These are phyloP conservation scores for Cladobotryum mycophilum DNA, from an alignment of 2,329 filamentous ascomycete genomes.

Conservation along the genomic window DNA sequence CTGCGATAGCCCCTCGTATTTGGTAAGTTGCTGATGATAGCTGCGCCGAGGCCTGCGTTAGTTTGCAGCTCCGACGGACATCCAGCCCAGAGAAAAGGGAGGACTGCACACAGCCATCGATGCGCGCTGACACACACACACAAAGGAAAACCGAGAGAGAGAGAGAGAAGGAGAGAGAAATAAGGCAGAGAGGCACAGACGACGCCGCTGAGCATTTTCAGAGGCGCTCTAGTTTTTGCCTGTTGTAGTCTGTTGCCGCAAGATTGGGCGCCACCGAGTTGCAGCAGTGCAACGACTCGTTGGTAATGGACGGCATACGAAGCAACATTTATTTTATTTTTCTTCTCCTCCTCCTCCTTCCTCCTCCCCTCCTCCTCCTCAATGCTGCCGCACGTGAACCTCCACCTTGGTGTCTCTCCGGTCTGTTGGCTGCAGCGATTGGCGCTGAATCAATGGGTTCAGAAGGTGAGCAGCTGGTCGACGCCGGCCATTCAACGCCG, in stretches of 20 bases:
- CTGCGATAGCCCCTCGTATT: background rate
- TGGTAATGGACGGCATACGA: background rate
- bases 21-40: background rate
- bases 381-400: too few relatives aligned
- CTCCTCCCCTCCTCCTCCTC: too few relatives aligned
- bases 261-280: background rate
- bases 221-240: background rate
- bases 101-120: too few relatives aligned
- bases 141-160: too few relatives aligned
- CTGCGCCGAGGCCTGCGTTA: too few relatives aligned
- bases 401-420: too few relatives aligned
- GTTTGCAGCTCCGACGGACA: background rate
- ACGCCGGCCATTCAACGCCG: background rate
- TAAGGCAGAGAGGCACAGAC: too few relatives aligned
- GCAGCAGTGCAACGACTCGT: too few relatives aligned
- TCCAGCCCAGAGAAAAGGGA: background rate
- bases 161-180: too few relatives aligned
- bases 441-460: background rate
- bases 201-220: too few relatives aligned
- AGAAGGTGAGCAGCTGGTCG: background rate
- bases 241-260: background rate
- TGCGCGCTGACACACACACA: too few relatives aligned
- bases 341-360: too few relatives aligned
- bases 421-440: background rate
- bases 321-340: background rate